Evolutionary conservation across 129 eudicot genomes (phyloP), one percentile per base, ranked within the genome.

Genomic region (Dittrichia graveolens): DNA sequence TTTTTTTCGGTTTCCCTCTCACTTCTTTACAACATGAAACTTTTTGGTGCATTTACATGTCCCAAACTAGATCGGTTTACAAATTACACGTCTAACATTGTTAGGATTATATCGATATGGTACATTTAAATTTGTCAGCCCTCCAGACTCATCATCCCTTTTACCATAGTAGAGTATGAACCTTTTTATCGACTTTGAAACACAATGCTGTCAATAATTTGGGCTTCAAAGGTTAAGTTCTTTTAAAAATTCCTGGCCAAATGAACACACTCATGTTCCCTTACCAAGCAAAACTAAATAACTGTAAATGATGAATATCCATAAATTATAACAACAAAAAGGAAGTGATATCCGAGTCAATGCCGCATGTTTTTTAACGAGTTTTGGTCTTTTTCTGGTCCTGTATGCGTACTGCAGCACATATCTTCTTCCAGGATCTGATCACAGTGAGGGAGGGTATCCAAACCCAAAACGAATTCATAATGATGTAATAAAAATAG

Each of bases 401-500:
- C 65, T 76, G 85, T 52, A 37, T 59, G 15, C 7, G 52, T 19
- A 75, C 60, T 12, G 91, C 91, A 7, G 79, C 82, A 49, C 93
- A 93, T 66, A 93, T 81, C 81, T 74, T 90, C 92, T 83, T 93
- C 98, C 98, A 93, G 84, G 96, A 77, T 15, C 87, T 70, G 66
- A 93, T 82, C 7, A 83, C 72, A 65, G 87, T 86, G 47, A 85
- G 80, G n/a, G 83, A 50, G 0, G 98, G 98, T 12, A 93, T 84
- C 80, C 85, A 61, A 56, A 87, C 58, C 98, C 98, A 93, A 65
- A 79, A 87, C 3, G 83, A 72, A 82, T 93, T 93, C 49, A 89
- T 91, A 24, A 84, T 7, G 53, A 87, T 18, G 70, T 93, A 93
- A 76, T 93, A 90, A 3, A 83, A 77, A 71, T 87, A 90, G 58